phyloP scores from a whole-genome alignment of 2,329 filamentous ascomycete species.

The Pezicula neosporulosa region DNA sequence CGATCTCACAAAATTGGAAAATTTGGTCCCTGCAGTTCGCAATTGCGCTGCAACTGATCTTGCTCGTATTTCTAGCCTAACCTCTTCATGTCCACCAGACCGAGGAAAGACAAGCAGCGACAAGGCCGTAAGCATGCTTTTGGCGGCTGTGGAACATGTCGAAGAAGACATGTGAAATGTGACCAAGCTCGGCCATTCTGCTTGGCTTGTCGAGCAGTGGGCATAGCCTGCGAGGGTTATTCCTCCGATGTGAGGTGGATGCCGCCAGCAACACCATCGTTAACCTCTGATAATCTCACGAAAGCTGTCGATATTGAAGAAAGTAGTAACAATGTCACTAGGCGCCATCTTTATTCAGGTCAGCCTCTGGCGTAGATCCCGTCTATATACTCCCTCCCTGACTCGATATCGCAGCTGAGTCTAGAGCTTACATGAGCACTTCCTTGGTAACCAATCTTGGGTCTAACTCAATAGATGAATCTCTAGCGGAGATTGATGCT shows the following conservation, averaged over 20 bases:
- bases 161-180: conserved; percentile 32
- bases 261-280: conserved; percentile 1
- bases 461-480: conserved; percentile 28
- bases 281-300: neutral
- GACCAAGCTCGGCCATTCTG: conserved; percentile 31
- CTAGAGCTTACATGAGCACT: conserved; percentile 28
- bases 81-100: neutral
- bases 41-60: neutral
- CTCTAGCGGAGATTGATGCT: conserved; percentile 28
- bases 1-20: neutral
- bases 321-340: conserved; percentile 13
- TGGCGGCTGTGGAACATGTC: conserved; percentile 31
- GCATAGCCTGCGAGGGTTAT: conserved; percentile 27
- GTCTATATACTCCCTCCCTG: neutral
- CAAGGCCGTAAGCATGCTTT: conserved; percentile 21
- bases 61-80: neutral
- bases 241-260: conserved; percentile 29
- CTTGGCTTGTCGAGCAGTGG: conserved; percentile 22
- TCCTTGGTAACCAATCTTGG: conserved; percentile 22
- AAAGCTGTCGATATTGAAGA: conserved; percentile 1
- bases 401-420: conserved; percentile 10
- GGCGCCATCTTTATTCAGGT: conserved; percentile 7
- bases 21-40: neutral
- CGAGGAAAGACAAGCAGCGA: neutral
- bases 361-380: neutral